phyloP scores from a whole-genome alignment of 2,329 filamentous ascomycete genomes.

The Fusarium siculi region DNA sequence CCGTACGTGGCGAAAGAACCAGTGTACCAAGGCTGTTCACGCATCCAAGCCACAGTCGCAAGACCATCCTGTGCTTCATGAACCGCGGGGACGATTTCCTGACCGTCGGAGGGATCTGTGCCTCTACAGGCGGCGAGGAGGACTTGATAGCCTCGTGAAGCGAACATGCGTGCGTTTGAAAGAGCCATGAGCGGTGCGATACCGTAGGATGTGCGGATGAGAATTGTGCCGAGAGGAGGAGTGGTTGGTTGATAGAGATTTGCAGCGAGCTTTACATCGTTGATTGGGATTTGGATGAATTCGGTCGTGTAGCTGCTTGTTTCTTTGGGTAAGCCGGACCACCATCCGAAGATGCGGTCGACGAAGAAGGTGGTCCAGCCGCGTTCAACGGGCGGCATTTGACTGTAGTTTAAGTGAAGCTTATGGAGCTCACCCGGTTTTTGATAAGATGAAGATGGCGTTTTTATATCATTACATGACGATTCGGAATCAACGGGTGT shows the following conservation, averaged over 20 bases:
- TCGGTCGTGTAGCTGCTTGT: not conserved
- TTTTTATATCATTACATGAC: accelerated
- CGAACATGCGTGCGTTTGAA: not conserved
- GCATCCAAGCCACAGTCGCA: not conserved
- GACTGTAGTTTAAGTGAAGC: not conserved
- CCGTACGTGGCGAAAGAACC: not conserved
- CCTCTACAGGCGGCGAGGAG: not conserved
- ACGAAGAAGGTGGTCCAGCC: not conserved
- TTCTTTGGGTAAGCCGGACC: not conserved
- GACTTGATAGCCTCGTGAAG: not conserved
- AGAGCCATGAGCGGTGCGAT: not conserved
- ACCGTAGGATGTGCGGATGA: not conserved
- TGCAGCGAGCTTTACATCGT: not conserved
- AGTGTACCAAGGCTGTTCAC: not conserved
- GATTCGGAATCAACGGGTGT: not conserved
- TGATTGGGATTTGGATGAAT: not conserved
- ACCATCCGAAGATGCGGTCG: not conserved
- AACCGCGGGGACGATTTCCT: accelerated
- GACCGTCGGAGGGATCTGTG: not conserved
- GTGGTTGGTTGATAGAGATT: not conserved
- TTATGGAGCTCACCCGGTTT: too few species aligned
- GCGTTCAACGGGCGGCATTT: not conserved
- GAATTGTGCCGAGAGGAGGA: accelerated
- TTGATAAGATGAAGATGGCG: accelerated
- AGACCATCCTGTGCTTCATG: not conserved